Evolutionary conservation across 1,139 yeast species (phyloP).

Genomic region (Lodderomyces oxycetoniae): DNA sequence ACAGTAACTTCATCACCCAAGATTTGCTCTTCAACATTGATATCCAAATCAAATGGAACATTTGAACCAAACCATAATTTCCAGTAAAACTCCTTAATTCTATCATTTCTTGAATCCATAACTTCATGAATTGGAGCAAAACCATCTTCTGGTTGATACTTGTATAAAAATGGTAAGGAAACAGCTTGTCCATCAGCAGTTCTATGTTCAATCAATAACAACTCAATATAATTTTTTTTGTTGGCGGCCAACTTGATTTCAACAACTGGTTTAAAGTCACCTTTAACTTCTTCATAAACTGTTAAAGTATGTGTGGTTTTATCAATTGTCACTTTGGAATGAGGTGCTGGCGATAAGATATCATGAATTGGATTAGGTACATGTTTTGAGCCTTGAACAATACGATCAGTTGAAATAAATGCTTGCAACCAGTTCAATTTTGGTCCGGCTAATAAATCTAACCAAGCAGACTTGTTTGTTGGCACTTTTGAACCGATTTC

Average conservation of each 20-base stretch:
- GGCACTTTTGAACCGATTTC: slow-evolving; percentile 45
- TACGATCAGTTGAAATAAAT: slow-evolving; percentile 68
- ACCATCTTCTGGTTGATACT: slow-evolving; percentile 79
- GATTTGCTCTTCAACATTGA: slow-evolving; percentile 65
- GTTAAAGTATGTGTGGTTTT: slow-evolving; percentile 56
- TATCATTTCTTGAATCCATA: slow-evolving; percentile 83
- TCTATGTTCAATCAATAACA: slow-evolving; percentile 81
- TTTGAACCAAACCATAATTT: slow-evolving; percentile 85
- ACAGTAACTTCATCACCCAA: slow-evolving; percentile 69
- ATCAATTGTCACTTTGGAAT: slow-evolving; percentile 61
- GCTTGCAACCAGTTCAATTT: slow-evolving; percentile 89
- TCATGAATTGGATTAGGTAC: slow-evolving; percentile 74
- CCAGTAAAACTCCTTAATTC: slow-evolving; percentile 98
- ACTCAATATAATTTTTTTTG: slow-evolving; percentile 42
- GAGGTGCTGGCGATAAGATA: slow-evolving; percentile 70
- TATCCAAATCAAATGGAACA: slow-evolving; percentile 53
- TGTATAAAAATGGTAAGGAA: slow-evolving; percentile 71
- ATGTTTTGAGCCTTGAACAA: slow-evolving; percentile 82
- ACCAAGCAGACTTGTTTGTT: slow-evolving; percentile 62
- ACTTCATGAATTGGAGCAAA: slow-evolving; percentile 92
- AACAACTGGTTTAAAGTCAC: slow-evolving; percentile 66
- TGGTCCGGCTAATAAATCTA: slow-evolving; percentile 73
- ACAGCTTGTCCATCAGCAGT: slow-evolving; percentile 73
- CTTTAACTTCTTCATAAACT: slow-evolving; percentile 68
- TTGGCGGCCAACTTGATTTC: slow-evolving; percentile 48